A percentile compares a stretch with the other conserved stretches of the same genome.
phyloP scores from a whole-genome alignment of 805 yeast species.

The Candida ulmi region DNA sequence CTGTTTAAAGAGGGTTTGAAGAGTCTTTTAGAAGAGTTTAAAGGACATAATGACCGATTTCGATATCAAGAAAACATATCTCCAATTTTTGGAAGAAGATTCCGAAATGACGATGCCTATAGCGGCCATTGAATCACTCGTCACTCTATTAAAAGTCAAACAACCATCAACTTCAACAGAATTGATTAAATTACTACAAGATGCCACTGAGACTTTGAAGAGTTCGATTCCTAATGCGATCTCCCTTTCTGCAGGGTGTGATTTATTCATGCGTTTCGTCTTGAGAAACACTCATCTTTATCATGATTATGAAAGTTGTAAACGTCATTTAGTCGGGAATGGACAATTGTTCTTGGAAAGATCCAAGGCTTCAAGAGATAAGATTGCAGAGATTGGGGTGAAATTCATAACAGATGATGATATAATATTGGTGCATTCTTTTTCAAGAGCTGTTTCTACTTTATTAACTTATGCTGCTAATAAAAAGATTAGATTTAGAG shows the following conservation, averaged over 20 bases:
- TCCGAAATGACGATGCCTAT: constrained; percentile 99
- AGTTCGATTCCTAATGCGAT: constrained; percentile 83
- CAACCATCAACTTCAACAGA: constrained; percentile 95
- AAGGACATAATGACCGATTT: constrained; percentile 35
- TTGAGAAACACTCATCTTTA: constrained; percentile 79
- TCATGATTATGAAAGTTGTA: constrained; percentile 94
- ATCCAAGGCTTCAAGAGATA: constrained; percentile 84
- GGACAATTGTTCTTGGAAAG: constrained; percentile 89
- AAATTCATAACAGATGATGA: constrained; percentile 94
- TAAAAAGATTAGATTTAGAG: constrained; percentile 78
- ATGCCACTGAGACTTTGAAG: constrained; percentile 71
- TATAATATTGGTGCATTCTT: constrained; percentile 82
- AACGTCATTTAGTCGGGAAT: constrained; percentile 81
- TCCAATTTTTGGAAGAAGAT: constrained; percentile 78
- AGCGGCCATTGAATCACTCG: constrained; percentile 94
- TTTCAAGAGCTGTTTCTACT: constrained; percentile 82
- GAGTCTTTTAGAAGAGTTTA: too few relatives aligned
- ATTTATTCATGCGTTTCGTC: constrained; percentile 89
- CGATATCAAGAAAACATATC: constrained; percentile 78
- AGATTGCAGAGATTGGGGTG: constrained; percentile 81
- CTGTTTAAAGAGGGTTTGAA: too few relatives aligned
- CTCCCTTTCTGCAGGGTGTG: constrained; percentile 95
- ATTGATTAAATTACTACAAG: constrained; percentile 72
- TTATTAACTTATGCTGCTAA: constrained; percentile 71
- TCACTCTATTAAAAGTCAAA: constrained; percentile 71